Evolutionary conservation across 371 early-diverging fungal genomes (phyloP), one percentile per base, ranked within the genome.

Genomic region (Encephalitozoon hellem): DNA sequence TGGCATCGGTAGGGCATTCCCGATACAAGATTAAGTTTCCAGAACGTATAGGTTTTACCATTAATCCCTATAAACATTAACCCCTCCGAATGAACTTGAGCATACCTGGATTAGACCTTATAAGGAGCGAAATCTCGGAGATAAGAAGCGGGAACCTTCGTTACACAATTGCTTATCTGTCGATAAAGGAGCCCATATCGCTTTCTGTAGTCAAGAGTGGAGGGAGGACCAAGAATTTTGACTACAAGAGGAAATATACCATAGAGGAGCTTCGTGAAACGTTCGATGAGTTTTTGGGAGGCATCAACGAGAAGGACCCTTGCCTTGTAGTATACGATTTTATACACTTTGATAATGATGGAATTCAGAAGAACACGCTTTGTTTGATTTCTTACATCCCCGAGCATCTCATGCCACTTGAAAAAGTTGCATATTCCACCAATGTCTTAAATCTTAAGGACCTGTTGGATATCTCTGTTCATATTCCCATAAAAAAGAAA

Each of bases 241-340:
- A 64, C 39, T 34, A 51, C 39, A 72, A 21, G 23, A 72, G 38
- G 1, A 72, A 64, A 39, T 65, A 72, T 42, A 63, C 74, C 8
- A 76, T 77, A 67, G 51, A 77, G n/a, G 77, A 74, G 43, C 69
- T 82, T 23, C 55, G 25, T 52, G 49, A 42, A 23, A 65, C 39
- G 21, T 82, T 82, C 72, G 69, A 74, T 4, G 41, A 64, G 32
- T 82, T 76, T 69, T 69, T 51, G 39, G 65, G 51, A 26, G 28
- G 63, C 43, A 63, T 83, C 12, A 74, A 70, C 9, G 54, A 66
- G 15, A 21, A 72, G 42, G 76, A 43, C 6, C 73, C 80, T 53
- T 80, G 77, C 63, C 79, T 77, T 69, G 77, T 77, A 26, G 42
- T 80, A 15, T 83, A 80, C 73, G 83, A 83, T 66, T 83, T 83